Base-by-base conservation (phyloP, 2,329 filamentous ascomycete genomes). In the Aspergillus sp. region DNA sequence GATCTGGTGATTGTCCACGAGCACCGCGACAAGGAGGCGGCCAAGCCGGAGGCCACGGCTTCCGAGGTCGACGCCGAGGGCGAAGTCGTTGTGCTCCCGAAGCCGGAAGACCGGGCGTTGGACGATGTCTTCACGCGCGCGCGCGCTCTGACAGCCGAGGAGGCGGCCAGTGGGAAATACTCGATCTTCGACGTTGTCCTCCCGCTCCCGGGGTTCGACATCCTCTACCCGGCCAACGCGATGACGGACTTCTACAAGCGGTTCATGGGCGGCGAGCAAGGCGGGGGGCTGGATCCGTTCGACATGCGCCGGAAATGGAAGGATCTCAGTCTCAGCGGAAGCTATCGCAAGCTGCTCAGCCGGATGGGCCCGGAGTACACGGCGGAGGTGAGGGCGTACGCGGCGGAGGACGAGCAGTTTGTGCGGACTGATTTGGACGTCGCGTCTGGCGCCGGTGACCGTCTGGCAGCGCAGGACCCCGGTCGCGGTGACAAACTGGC, bases 201-300 rank as follows among this genome's bases (percentile, higher is more conserved):
- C 2, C 89, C 93, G 3, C 79, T 82, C n/a, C 91, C 91, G 0
- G 91, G 91, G 12, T 95, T 79, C 63, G 86, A 94, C 47, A 75
- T 96, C 24, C 60, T 83, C 22, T 98, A 96, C 53, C 91, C 91
- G 0, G 55, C 69, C 14, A 96, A 98, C 56, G 75, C 76, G 22
- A 76, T 94, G 41, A 85, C 82, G n/a, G 69, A 75, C 3, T 93
- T 81, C 57, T 98, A 96, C 63, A 72, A 72, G 42, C 71, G 75
- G 2, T 93, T 95, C 62, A 98, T 98, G 93, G 74, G 64, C 19
- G 81, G 73, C 32, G 73, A 82, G 29, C 72, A 75, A 41, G 88
- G 91, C 40, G 89, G 89, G 8, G 64, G 68, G 1, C 68, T 98
- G 8, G 78, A 93, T 55, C 89, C 91, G 1, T 72, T 80, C 50